Base-by-base conservation (phyloP, 805 yeast genomes). In the Candida cerambycidarum region DNA sequence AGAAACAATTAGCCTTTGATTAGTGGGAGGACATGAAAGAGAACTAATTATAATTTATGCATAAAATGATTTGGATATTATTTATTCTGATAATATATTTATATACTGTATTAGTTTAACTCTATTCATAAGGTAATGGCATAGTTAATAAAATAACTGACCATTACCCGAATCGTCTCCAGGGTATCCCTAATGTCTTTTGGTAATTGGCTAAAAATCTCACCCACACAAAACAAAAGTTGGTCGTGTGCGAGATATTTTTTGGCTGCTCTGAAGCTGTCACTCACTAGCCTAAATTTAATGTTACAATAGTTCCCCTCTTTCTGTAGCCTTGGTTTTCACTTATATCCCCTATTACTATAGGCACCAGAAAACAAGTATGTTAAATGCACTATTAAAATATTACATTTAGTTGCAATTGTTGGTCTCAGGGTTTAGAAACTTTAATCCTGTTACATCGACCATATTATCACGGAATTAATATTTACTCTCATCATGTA, bases 1-100 rank as follows among this genome's bases (percentile, higher is more conserved):
- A 93, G 80, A 90, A 89, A 76, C 82, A 82, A 62, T 79, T 93
- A 78, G 93, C 97, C 41, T 78, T 85, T 59, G 89, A 79, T 55
- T 83, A 73, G 63, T n/a, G 29, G 18, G 24, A 21, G 23, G 4
- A 7, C 5, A 23, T 18, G 14, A 4, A 34, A 36, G 21, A 18
- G 31, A 16, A 12, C 24, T 15, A 30, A 17, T 24, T 15, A 30
- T 30, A 34, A 36, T 36, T 32, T 36, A 18, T 28, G 32, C 32
- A 27, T 36, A 24, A 27, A 11, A 31, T n/a, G 23, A 7, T 36
- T 35, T 30, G 17, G 32, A 21, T 36, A 36, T 23, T 36, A 36
- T 28, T 36, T 27, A 36, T 28, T 36, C 32, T 36, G 14, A 34
- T 34, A 34, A 34, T 34, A 34, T 34, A 34, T 34, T 34, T 34